Evolutionary conservation across 208 protist genomes (phyloP).

Genomic region (Acanthamoeba comandoni): DNA sequence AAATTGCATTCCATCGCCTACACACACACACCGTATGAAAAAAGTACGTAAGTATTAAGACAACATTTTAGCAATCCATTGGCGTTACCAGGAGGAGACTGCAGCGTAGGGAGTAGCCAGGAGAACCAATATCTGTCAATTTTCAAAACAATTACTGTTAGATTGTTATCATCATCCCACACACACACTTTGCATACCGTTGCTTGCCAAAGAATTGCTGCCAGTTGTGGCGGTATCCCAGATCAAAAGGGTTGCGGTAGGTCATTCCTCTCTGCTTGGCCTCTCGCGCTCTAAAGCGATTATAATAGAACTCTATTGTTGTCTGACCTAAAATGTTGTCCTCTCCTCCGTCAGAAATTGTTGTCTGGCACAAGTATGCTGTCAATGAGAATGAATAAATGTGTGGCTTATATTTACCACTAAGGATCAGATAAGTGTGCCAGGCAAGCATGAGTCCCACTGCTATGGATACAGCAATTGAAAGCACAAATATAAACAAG

Average conservation of each 20-base stretch:
- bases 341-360: no score
- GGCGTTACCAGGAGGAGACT: constrained; percentile 7
- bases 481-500: constrained; percentile 62
- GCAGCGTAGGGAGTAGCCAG: constrained; percentile 34
- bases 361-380: no score
- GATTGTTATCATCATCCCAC: background rate
- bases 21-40: no score
- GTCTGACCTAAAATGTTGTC: constrained; percentile 12
- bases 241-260: constrained; percentile 39
- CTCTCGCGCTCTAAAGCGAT: background rate
- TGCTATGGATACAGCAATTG: constrained; percentile 14
- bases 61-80: background rate
- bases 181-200: background rate
- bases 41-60: no score
- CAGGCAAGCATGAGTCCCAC: constrained; percentile 53
- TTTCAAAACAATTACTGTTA: background rate
- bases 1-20: no score
- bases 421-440: constrained; percentile 58
- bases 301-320: constrained; percentile 70
- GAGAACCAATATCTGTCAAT: constrained; percentile 43
- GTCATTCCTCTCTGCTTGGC: constrained; percentile 54
- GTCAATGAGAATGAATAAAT: no score
- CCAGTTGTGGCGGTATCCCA: constrained; percentile 58
- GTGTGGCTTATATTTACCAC: background rate
- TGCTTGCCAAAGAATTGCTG: constrained; percentile 31